Evolutionary conservation across 768 basidiomycete genomes (phyloP).

Genomic region (Strobilomyces echinocephalus): DNA sequence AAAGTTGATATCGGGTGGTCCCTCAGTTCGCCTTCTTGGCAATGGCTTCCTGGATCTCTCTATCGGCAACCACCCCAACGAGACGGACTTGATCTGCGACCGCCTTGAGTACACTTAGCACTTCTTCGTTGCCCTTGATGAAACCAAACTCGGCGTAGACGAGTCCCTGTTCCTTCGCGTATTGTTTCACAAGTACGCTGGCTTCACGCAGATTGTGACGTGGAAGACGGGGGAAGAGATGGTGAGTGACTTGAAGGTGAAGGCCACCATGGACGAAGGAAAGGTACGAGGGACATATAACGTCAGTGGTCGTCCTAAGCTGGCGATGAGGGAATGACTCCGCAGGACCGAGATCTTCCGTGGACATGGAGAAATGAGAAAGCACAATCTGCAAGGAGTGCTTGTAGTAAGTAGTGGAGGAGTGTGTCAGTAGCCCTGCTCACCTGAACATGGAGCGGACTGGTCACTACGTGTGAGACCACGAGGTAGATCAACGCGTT

Average conservation of each 20-base stretch:
- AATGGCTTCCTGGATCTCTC: slow-evolving; percentile 63
- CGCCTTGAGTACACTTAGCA: slow-evolving; percentile 71
- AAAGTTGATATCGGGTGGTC: background rate
- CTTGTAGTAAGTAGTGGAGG: slow-evolving; percentile 3
- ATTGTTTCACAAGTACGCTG: slow-evolving; percentile 79
- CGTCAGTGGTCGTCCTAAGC: slow-evolving; percentile 95
- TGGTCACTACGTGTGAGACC: slow-evolving; percentile 79
- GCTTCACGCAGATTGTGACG: slow-evolving; percentile 88
- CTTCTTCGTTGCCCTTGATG: slow-evolving; percentile 77
- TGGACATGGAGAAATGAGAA: slow-evolving; percentile 96
- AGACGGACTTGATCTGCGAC: slow-evolving; percentile 89
- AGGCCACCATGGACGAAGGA: slow-evolving; percentile 96
- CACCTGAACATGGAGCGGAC: slow-evolving; percentile 94
- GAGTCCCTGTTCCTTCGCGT: slow-evolving; percentile 78
- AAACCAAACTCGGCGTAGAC: slow-evolving; percentile 92
- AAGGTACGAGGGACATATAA: slow-evolving; percentile 78
- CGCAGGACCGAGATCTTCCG: slow-evolving; percentile 79
- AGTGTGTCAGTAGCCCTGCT: slow-evolving; percentile 16
- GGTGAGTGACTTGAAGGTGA: slow-evolving; percentile 95
- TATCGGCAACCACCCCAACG: slow-evolving; percentile 74
- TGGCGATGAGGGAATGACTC: slow-evolving; percentile 95
- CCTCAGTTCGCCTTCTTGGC: slow-evolving; percentile 37
- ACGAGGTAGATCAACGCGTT: slow-evolving; percentile 70
- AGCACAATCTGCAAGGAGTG: slow-evolving; percentile 68
- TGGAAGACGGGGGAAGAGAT: slow-evolving; percentile 92